A percentile compares a stretch with the other conserved stretches of the same genome.
Evolutionary conservation across 495 filamentous ascomycete genomes (phyloP).

Genomic region (Amphirosellinia nigrospora): DNA sequence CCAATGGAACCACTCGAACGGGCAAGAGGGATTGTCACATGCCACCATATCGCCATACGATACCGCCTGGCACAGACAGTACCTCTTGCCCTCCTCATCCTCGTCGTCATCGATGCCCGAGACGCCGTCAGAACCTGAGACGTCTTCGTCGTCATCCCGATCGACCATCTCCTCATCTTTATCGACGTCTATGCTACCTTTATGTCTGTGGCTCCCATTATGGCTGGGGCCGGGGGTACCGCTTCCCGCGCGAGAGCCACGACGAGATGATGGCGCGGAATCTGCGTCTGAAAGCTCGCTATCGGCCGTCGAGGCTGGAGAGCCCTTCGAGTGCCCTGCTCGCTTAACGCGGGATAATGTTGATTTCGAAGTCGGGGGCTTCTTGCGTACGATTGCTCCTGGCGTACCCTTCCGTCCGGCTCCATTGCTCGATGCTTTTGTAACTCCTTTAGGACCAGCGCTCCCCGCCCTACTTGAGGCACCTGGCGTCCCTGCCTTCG

Average conservation of each 20-base stretch:
- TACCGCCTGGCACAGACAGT: constrained; percentile 91
- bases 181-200: constrained; percentile 29
- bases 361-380: constrained; percentile 63
- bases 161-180: constrained; percentile 47
- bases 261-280: constrained; percentile 54
- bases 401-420: constrained; percentile 67
- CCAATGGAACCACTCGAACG: constrained; percentile 99
- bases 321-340: constrained; percentile 60
- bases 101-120: constrained; percentile 80
- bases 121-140: constrained; percentile 67
- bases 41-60: constrained; percentile 98
- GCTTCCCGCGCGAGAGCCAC: constrained; percentile 48
- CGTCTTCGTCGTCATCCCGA: constrained; percentile 63
- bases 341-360: constrained; percentile 60
- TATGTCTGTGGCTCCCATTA: constrained; percentile 33
- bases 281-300: constrained; percentile 73
- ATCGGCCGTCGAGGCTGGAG: constrained; percentile 60
- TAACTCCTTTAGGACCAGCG: constrained; percentile 66
- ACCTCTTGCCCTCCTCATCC: constrained; percentile 84
- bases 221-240: constrained; percentile 47
- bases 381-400: constrained; percentile 61
- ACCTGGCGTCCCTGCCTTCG: constrained; percentile 74
- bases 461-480: constrained; percentile 70
- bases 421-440: constrained; percentile 50
- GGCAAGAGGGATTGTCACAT: constrained; percentile 91